A percentile compares a stretch with the other conserved stretches of the same genome.
phyloP scores from a whole-genome alignment of 139 green algal species.

The Chlorella sp. region DNA sequence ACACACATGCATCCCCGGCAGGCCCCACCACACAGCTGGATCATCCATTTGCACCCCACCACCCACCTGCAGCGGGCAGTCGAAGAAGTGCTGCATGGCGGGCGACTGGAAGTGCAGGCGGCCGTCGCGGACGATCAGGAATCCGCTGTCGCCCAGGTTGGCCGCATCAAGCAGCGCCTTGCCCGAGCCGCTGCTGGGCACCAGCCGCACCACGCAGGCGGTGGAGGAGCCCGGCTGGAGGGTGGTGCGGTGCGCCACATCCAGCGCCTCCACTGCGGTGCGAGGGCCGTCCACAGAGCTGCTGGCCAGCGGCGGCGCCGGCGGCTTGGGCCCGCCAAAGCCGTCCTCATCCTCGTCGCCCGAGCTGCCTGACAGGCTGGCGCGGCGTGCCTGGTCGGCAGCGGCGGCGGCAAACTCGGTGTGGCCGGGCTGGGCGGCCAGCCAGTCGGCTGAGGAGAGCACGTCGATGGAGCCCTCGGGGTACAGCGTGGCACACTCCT shows the following conservation, averaged over 20 bases:
- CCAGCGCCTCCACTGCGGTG: constrained; percentile 16
- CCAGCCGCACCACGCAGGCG: constrained; percentile 78
- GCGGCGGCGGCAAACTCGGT: neutral
- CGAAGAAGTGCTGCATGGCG: constrained; percentile 95
- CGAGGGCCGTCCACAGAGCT: neutral
- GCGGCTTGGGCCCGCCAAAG: neutral
- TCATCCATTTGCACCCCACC: neutral
- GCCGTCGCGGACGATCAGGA: constrained; percentile 38
- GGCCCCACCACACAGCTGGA: neutral
- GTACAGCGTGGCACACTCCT: neutral
- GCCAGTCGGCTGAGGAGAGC: constrained; percentile 11
- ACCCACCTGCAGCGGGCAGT: constrained; percentile 91
- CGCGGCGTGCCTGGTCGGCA: too few relatives aligned
- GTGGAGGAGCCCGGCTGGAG: constrained; percentile 74
- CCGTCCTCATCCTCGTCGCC: neutral
- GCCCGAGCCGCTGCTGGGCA: constrained; percentile 35
- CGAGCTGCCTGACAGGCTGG: too few relatives aligned
- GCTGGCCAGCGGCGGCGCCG: neutral
- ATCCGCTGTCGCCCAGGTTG: constrained; percentile 89
- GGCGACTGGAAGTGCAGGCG: constrained; percentile 79
- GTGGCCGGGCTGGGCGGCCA: neutral
- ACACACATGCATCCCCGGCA: too few relatives aligned
- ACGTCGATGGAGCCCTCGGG: neutral
- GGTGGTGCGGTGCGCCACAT: constrained; percentile 26
- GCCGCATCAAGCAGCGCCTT: constrained; percentile 63